Conservation (phyloP, 2,329 filamentous ascomycete species). For the Fusarium sterilihyphosum region DNA sequence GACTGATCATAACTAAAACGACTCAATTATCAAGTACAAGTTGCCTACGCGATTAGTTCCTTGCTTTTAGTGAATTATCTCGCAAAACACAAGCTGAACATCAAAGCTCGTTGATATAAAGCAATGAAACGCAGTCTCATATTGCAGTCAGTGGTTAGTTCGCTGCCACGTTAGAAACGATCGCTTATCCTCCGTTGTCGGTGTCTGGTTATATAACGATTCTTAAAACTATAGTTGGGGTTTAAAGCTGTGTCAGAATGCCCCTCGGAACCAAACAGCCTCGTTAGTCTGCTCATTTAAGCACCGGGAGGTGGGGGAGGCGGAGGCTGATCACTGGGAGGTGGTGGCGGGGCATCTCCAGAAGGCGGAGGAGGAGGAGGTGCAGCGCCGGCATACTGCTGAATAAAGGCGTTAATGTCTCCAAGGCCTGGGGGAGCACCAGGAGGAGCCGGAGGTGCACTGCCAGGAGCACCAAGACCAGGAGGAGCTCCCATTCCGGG, state of each 20-base stretch:
- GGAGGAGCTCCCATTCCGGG: slow-evolving; percentile 54
- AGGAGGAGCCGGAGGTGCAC: slow-evolving; percentile 56
- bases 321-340: slow-evolving; percentile 69
- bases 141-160: slow-evolving; percentile 29
- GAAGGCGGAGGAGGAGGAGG: slow-evolving; percentile 71
- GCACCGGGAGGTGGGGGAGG: slow-evolving; percentile 70
- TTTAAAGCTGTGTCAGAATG: slow-evolving; percentile 18
- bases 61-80: slow-evolving; percentile 23
- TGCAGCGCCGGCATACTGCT: slow-evolving; percentile 68
- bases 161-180: slow-evolving; percentile 28
- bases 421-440: slow-evolving; percentile 64
- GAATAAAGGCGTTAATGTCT: slow-evolving; percentile 72
- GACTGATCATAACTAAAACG: slow-evolving; percentile 10
- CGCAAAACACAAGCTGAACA: slow-evolving; percentile 13
- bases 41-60: slow-evolving; percentile 44
- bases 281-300: slow-evolving; percentile 44
- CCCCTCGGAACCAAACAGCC: not conserved
- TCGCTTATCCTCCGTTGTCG: slow-evolving; percentile 3
- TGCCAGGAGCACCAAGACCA: slow-evolving; percentile 56
- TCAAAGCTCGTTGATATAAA: slow-evolving; percentile 9
- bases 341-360: slow-evolving; percentile 66
- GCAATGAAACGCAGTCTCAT: slow-evolving; percentile 10
- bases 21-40: slow-evolving; percentile 31
- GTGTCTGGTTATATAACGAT: not conserved
- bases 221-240: not conserved